Evolutionary conservation across 441 rosid species (phyloP).

Genomic region (Kokia cookei): DNA sequence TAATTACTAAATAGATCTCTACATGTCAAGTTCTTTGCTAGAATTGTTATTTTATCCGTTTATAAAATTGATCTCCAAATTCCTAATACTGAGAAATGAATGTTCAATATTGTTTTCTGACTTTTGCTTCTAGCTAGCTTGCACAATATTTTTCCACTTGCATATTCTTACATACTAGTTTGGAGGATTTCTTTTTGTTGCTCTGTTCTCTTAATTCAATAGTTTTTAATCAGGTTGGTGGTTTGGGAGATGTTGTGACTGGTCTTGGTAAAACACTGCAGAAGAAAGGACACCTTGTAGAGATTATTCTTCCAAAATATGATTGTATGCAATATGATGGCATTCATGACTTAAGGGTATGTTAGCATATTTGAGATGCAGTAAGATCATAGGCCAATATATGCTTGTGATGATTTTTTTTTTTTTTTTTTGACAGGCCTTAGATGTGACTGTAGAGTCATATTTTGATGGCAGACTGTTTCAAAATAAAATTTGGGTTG

Average conservation of each 20-base stretch:
- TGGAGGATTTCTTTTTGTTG: background rate
- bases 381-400: background rate
- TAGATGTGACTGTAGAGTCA: conserved; percentile 78
- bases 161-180: background rate
- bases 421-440: conserved; percentile 42
- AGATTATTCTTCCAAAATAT: conserved; percentile 87
- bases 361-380: conserved; percentile 7
- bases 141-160: background rate
- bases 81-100: background rate
- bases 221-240: conserved; percentile 66
- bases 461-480: conserved; percentile 76
- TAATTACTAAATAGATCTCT: background rate
- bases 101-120: background rate
- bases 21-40: background rate
- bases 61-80: background rate
- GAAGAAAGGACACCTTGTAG: conserved; percentile 90
- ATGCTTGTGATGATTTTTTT: conserved; percentile 7
- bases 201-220: background rate
- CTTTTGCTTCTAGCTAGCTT: background rate
- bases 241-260: conserved; percentile 92
- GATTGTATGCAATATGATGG: conserved; percentile 92
- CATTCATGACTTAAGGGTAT: conserved; percentile 65
- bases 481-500: conserved; percentile 89
- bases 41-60: background rate
- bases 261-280: conserved; percentile 94